Evolutionary conservation across 1,284 basidiomycete genomes (phyloP).

Genomic region (Megacollybia platyphylla): DNA sequence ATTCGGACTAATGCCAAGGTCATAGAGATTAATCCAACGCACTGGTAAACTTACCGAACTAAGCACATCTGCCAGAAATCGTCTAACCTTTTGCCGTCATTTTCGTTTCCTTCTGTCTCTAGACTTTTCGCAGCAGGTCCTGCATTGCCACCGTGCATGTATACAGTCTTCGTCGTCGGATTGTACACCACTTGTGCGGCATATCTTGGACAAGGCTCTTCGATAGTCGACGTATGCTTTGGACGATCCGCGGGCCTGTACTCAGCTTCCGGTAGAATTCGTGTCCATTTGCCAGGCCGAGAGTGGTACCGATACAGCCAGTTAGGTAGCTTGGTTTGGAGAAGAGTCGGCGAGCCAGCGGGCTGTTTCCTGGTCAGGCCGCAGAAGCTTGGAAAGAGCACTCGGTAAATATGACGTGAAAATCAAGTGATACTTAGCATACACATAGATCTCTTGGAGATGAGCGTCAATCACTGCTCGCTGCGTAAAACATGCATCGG

Average conservation of each 20-base stretch:
- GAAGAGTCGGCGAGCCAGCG: slow-evolving; percentile 24
- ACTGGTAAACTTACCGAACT: slow-evolving; percentile 31
- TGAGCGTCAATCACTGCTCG: slow-evolving; percentile 53
- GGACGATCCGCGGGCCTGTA: neutral
- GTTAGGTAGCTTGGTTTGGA: slow-evolving; percentile 36
- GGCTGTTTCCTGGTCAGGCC: slow-evolving; percentile 37
- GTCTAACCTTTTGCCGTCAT: slow-evolving; percentile 34
- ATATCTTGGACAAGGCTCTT: slow-evolving; percentile 44
- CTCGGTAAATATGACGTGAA: slow-evolving; percentile 1
- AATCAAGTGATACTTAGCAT: slow-evolving; percentile 14
- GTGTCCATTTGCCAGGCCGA: slow-evolving; percentile 50
- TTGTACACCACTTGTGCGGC: slow-evolving; percentile 72
- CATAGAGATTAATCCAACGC: neutral
- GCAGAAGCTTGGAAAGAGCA: slow-evolving; percentile 30
- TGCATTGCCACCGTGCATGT: slow-evolving; percentile 63
- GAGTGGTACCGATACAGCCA: slow-evolving; percentile 54
- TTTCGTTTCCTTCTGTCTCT: slow-evolving; percentile 10
- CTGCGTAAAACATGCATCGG: slow-evolving; percentile 58
- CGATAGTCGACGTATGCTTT: slow-evolving; percentile 8
- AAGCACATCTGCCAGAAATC: slow-evolving; percentile 70
- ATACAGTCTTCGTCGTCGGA: slow-evolving; percentile 36
- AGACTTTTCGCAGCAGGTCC: slow-evolving; percentile 18
- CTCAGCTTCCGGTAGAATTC: slow-evolving; percentile 20
- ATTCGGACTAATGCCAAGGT: slow-evolving; percentile 29
- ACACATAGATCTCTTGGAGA: slow-evolving; percentile 63